A percentile compares a stretch with the other conserved stretches of the same genome.
phyloP scores from a whole-genome alignment of 1,284 basidiomycete genomes.

The Sporisorium exsertum region DNA sequence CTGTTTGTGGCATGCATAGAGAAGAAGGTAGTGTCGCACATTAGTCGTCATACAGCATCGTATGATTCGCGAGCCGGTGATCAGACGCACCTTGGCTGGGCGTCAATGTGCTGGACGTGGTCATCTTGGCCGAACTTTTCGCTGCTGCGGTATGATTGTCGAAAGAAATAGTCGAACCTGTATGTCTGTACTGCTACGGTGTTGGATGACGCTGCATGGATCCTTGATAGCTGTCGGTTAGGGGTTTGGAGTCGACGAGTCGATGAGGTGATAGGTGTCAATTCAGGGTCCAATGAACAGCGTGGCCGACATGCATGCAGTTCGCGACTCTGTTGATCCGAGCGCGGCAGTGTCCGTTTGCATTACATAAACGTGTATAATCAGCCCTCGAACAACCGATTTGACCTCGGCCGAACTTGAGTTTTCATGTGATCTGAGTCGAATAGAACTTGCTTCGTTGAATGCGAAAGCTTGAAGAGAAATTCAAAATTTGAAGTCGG shows the following conservation, averaged over 20 bases:
- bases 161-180: background rate
- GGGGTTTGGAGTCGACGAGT: background rate
- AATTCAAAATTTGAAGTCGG: background rate
- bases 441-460: too few species aligned
- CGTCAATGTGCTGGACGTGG: constrained; percentile 9
- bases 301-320: constrained; percentile 11
- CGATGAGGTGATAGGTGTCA: background rate
- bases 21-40: background rate
- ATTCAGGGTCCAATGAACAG: constrained; percentile 32
- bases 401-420: constrained; percentile 4
- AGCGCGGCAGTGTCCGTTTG: constrained; percentile 1
- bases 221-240: background rate
- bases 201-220: background rate
- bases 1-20: constrained; percentile 2
- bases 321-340: constrained; percentile 22
- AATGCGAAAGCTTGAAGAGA: too few species aligned
- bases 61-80: background rate
- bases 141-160: background rate
- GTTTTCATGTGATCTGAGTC: background rate
- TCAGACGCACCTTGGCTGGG: constrained; percentile 29
- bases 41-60: background rate
- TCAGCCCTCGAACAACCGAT: background rate
- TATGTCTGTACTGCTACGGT: background rate
- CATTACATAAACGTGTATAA: constrained; percentile 31
- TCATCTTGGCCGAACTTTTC: background rate